phyloP scores from a whole-genome alignment of 78 protist species.

The Dictyostelium purpureum region DNA sequence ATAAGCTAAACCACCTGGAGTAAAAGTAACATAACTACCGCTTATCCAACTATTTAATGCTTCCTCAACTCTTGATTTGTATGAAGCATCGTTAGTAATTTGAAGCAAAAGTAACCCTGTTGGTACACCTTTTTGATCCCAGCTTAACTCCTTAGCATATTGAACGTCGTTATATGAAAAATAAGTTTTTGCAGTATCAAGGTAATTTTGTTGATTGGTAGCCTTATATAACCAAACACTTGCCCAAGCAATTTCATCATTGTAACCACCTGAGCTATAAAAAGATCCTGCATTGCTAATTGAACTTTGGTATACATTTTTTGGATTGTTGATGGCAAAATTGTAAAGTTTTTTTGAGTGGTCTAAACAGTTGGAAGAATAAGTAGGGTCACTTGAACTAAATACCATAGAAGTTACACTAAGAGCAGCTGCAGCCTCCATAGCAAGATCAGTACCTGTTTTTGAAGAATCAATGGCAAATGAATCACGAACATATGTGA shows the following conservation, averaged over 20 bases:
- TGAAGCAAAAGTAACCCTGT: neutral
- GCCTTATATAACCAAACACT: slow-evolving; percentile 31
- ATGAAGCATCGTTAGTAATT: neutral
- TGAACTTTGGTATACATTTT: neutral
- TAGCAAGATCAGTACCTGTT: slow-evolving; percentile 61
- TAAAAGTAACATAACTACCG: neutral
- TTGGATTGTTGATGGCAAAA: neutral
- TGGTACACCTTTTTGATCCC: slow-evolving; percentile 33
- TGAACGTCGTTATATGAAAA: neutral
- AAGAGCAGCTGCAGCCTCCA: slow-evolving; percentile 36
- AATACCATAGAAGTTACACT: slow-evolving; percentile 5
- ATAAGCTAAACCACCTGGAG: slow-evolving; percentile 1
- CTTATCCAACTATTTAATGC: neutral
- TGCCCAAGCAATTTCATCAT: slow-evolving; percentile 23
- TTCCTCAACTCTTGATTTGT: neutral
- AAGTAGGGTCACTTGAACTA: neutral
- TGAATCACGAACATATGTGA: neutral
- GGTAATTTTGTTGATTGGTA: neutral
- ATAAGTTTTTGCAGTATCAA: neutral
- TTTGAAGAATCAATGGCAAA: neutral
- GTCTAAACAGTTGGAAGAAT: neutral
- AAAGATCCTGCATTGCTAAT: neutral
- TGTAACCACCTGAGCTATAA: slow-evolving; percentile 2
- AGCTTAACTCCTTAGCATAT: neutral
- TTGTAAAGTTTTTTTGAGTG: slow-evolving; percentile 8